Base-by-base conservation (phyloP, 139 green algal species). In the Micractinium sp. region DNA sequence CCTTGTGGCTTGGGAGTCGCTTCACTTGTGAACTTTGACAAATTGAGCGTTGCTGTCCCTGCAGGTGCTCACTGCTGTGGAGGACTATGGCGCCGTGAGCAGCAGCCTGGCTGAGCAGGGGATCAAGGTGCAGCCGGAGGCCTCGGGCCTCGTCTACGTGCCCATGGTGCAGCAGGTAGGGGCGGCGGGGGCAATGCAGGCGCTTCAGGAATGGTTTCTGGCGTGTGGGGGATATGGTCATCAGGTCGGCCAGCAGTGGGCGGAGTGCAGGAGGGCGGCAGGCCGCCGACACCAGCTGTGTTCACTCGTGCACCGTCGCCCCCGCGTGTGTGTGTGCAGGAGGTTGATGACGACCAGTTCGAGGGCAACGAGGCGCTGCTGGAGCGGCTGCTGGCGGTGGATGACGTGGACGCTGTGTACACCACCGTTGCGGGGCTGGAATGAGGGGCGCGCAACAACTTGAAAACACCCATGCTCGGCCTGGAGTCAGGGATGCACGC, bases 351-450 rank as follows among this genome's bases (percentile, higher is more conserved):
- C 2, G 93, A 95, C 19, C 88, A 91, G 4, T 95, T 95, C 19
- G 92, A 91, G 19, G 89, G 91, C n/a, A 98, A 97, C 87, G 95
- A 98, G 90, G 88, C 86, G 27, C 88, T 99, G 53, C 79, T 97
- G 79, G 97, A 99, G 38, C 89, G 90, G 66, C 89, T 99, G 75
- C 88, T 99, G 60, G 96, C 96, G n/a, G 91, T 99, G 23, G 97
- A 99, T 82, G 97, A 99, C 82, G 96, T 99, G 38, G 97, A 99
- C 81, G 94, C 92, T 5, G 96, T 99, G 7, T 98, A 96, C 92
- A 93, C 93, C 33, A 97, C 95, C 76, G 95, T 89, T 47, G 93
- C 94, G 0, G 94, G 95, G 2, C 89, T 97, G 33, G 35, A 89
- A 0, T 93, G 75, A 93, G 29, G 36, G 47, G 47, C n/a, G 9